Conservation (phyloP, 208 protist genomes). For the Acanthamoeba royreba region DNA sequence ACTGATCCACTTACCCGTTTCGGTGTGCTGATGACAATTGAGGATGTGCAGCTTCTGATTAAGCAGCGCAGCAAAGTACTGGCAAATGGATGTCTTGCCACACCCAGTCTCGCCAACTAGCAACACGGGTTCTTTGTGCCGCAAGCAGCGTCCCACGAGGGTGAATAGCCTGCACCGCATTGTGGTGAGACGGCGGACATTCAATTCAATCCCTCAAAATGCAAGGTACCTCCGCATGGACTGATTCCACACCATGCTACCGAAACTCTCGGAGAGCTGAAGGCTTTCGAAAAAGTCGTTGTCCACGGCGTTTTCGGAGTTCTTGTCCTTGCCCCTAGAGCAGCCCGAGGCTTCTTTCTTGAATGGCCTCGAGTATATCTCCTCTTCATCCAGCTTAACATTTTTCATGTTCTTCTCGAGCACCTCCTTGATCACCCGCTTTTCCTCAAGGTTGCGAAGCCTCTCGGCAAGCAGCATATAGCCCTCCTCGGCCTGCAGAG, state of each 20-base stretch:
- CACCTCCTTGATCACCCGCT: constrained; percentile 89
- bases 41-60: constrained; percentile 90
- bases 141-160: constrained; percentile 83
- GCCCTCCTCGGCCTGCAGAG: constrained; percentile 91
- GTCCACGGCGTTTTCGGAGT: not conserved
- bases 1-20: constrained; percentile 79
- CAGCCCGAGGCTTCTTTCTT: no score
- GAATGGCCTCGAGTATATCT: constrained; percentile 50
- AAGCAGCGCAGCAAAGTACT: constrained; percentile 91
- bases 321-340: not conserved
- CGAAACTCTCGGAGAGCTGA: not conserved
- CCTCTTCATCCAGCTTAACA: constrained; percentile 65
- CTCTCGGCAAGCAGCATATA: constrained; percentile 98
- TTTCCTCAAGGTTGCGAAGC: constrained; percentile 92
- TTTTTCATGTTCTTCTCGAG: constrained; percentile 78
- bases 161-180: constrained; percentile 86
- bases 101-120: constrained; percentile 98
- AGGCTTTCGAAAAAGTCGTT: not conserved
- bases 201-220: no score
- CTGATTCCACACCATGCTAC: constrained; percentile 93
- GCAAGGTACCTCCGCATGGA: constrained; percentile 88
- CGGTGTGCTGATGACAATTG: constrained; percentile 99
- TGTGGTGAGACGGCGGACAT: no score
- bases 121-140: constrained; percentile 90
- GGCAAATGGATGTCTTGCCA: constrained; percentile 98